A percentile compares a stretch with the other conserved stretches of the same genome.
Conservation (phyloP, 2,329 filamentous ascomycete species). For the Colletotrichum sp. region DNA sequence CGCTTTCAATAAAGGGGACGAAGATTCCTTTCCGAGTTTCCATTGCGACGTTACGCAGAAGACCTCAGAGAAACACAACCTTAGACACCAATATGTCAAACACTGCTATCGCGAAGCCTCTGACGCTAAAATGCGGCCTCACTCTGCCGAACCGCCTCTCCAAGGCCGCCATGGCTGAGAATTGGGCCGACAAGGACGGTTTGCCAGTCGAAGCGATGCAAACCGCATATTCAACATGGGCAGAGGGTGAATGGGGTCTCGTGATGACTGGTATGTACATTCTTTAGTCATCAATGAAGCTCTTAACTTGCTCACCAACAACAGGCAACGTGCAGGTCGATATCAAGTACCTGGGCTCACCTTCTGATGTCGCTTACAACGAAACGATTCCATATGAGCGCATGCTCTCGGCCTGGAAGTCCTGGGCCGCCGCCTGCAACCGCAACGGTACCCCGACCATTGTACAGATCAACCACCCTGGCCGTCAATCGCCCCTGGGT, state of each 20-base stretch:
- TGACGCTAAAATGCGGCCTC: constrained; percentile 61
- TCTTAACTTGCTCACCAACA: background rate
- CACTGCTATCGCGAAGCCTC: constrained; percentile 28
- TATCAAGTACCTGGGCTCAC: constrained; percentile 36
- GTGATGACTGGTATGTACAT: constrained; percentile 46
- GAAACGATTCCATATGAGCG: constrained; percentile 29
- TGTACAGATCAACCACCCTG: constrained; percentile 53
- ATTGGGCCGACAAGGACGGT: constrained; percentile 42
- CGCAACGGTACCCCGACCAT: constrained; percentile 40
- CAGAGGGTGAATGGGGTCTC: constrained; percentile 57
- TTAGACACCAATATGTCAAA: background rate
- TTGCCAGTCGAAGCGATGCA: constrained; percentile 47
- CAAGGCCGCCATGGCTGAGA: constrained; percentile 57
- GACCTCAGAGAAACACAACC: background rate
- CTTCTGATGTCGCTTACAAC: constrained; percentile 38
- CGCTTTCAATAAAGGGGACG: background rate
- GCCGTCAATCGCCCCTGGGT: constrained; percentile 46
- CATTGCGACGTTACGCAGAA: background rate
- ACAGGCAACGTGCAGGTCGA: constrained; percentile 52
- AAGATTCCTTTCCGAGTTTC: background rate
- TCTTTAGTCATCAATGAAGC: background rate
- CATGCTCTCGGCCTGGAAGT: constrained; percentile 40
- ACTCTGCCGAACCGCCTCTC: constrained; percentile 59
- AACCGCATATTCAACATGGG: constrained; percentile 58
- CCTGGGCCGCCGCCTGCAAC: constrained; percentile 37